Base-by-base conservation (phyloP, 1,284 basidiomycete species). In the Boletus sp. region DNA sequence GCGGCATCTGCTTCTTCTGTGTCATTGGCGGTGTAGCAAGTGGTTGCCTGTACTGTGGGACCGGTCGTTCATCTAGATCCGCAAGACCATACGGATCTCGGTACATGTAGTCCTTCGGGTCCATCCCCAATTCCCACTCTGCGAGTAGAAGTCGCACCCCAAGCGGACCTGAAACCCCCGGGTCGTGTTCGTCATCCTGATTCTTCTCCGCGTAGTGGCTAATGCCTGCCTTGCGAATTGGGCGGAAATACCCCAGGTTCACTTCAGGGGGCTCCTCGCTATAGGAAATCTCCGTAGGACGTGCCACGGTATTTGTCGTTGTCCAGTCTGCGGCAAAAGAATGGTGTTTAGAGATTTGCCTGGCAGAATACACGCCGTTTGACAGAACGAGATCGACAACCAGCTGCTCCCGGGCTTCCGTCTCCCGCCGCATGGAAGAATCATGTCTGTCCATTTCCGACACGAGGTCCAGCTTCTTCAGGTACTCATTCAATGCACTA, bases 311-410 rank as follows among this genome's bases (percentile, higher is more conserved):
- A 68, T 86, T 83, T 37, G 86, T 60, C 28, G 72, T 75, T 40
- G 77, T 66, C 19, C 64, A 70, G 38, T 71, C 75, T 19, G 69
- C 59, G 37, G 70, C 60, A 0, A 65, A 56, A 33, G 64, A 53
- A 30, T 48, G 37, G 17, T 64, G 55, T 56, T 75, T 76, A 9
- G 75, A 64, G 59, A 86, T 74, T 19, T 78, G 69, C 8, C 76
- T 76, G 6, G 78, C 68, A 21, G 85, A 84, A 66, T 83, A 89
- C 16, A 88, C 75, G 65, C 86, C 79, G 16, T 76, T 76, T 5
- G 88, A 84, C 31, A 93, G 74, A 16, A 78, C 73, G 37, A 92
- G 76, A 71, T 93, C 90, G 38, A 89, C 66, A 17, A 82, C 78
- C 4, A 92, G 74, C 65, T 88, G 83, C 59, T 89, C 82, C 31